phyloP scores from a whole-genome alignment of 371 early-diverging fungal genomes.

The Thermomucor indicae-seudaticae region DNA sequence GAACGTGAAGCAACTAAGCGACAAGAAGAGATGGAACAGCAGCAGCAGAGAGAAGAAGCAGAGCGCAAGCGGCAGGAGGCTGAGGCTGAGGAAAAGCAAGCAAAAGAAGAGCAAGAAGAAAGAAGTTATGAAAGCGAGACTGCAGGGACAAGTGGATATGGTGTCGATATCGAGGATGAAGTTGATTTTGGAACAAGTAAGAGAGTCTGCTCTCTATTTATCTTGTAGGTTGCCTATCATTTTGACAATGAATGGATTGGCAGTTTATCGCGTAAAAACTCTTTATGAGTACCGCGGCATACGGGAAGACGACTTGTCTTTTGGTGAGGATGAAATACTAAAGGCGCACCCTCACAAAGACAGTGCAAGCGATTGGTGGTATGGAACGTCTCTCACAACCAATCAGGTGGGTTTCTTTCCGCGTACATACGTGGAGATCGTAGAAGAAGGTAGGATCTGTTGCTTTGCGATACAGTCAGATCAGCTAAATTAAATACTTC shows the following conservation, averaged over 20 bases:
- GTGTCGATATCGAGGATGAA: slow-evolving; percentile 45
- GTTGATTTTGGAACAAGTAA: slow-evolving; percentile 44
- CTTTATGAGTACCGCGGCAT: slow-evolving; percentile 45
- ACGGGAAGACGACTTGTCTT: slow-evolving; percentile 43
- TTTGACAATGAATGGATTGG: too few species aligned
- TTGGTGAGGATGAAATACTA: slow-evolving; percentile 38
- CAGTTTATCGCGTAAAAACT: slow-evolving; percentile 42
- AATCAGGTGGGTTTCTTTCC: slow-evolving; percentile 39
- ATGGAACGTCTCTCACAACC: slow-evolving; percentile 30
- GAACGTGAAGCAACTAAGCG: background rate
- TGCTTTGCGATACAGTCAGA: background rate
- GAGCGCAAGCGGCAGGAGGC: slow-evolving; percentile 1
- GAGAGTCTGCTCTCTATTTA: slow-evolving; percentile 1
- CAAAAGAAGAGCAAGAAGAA: slow-evolving; percentile 5
- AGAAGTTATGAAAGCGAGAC: slow-evolving; percentile 16
- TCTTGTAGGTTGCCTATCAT: too few species aligned
- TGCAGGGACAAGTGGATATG: slow-evolving; percentile 40
- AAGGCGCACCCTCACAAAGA: slow-evolving; percentile 55
- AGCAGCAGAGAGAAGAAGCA: slow-evolving; percentile 5
- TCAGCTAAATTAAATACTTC: background rate
- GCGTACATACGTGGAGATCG: slow-evolving; percentile 39
- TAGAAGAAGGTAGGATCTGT: slow-evolving; percentile 34
- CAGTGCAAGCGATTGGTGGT: slow-evolving; percentile 45
- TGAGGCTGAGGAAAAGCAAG: slow-evolving; percentile 4
- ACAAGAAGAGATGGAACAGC: slow-evolving; percentile 2